phyloP scores from a whole-genome alignment of 2,329 filamentous ascomycete species.

The Fusarium sp. region DNA sequence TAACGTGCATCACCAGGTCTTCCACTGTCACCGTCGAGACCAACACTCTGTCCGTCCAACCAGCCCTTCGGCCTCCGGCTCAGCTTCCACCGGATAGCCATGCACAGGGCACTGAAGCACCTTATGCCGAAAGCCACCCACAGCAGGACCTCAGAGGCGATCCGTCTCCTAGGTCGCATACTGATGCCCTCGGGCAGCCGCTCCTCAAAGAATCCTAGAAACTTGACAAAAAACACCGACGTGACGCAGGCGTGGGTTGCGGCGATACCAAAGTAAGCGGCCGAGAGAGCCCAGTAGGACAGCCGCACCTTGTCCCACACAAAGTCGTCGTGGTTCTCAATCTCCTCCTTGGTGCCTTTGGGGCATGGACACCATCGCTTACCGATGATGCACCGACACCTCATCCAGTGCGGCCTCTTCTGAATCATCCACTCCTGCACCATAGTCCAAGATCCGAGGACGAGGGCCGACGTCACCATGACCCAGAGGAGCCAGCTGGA shows the following conservation, averaged over 20 bases:
- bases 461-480: conserved; percentile 26
- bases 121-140: conserved; percentile 39
- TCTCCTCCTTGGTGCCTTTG: conserved; percentile 42
- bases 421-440: conserved; percentile 42
- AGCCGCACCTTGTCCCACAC: conserved; percentile 44
- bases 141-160: conserved; percentile 28
- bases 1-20: conserved; percentile 22
- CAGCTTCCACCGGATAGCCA: conserved; percentile 38
- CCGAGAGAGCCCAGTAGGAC: conserved; percentile 39
- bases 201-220: conserved; percentile 34
- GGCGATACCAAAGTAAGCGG: conserved; percentile 32
- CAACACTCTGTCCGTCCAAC: conserved; percentile 39
- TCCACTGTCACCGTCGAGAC: conserved; percentile 15
- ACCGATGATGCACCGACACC: conserved; percentile 41
- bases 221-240: conserved; percentile 33
- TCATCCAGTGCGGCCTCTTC: conserved; percentile 44
- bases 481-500: conserved; percentile 32
- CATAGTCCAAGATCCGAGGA: conserved; percentile 23
- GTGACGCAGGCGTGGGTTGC: conserved; percentile 32
- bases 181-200: conserved; percentile 41
- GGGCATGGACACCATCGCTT: conserved; percentile 43
- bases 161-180: conserved; percentile 34
- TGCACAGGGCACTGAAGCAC: conserved; percentile 34
- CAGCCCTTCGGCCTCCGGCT: conserved; percentile 42
- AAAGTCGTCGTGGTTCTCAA: conserved; percentile 42